Evolutionary conservation across 129 eudicot species (phyloP).

Genomic region (Lactuca sativa): DNA sequence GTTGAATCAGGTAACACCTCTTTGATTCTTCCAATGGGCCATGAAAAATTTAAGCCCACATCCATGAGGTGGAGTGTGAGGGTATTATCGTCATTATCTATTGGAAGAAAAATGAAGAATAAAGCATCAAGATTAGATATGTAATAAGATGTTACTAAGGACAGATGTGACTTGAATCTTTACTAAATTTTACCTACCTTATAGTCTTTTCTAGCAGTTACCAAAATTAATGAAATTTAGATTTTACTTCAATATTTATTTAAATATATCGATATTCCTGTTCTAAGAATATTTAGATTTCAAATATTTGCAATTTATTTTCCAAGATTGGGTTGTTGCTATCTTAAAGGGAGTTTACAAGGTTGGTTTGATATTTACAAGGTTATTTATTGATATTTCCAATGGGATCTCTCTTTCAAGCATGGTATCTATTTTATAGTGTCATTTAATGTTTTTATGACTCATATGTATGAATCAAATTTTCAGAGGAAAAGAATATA

Average conservation of each 20-base stretch:
- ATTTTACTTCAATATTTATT: too few relatives aligned
- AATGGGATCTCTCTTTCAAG: background rate
- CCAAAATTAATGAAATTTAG: background rate
- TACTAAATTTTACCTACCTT: slow-evolving; percentile 8
- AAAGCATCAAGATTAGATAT: slow-evolving; percentile 3
- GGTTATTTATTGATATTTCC: background rate
- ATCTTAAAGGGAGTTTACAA: slow-evolving; percentile 13
- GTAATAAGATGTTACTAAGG: slow-evolving; percentile 7
- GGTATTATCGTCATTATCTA: slow-evolving; percentile 66
- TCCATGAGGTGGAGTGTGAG: slow-evolving; percentile 82
- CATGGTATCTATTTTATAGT: slow-evolving; percentile 9
- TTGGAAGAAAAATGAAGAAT: slow-evolving; percentile 1
- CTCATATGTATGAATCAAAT: background rate
- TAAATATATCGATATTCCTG: too few relatives aligned
- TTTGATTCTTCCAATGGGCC: slow-evolving; percentile 69
- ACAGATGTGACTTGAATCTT: background rate
- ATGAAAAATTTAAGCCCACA: slow-evolving; percentile 69
- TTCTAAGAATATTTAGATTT: too few relatives aligned
- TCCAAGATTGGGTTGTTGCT: slow-evolving; percentile 6
- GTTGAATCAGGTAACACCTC: slow-evolving; percentile 56
- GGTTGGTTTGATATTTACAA: slow-evolving; percentile 13
- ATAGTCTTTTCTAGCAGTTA: slow-evolving; percentile 8
- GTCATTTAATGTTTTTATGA: background rate
- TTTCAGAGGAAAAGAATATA: background rate
- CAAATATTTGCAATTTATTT: slow-evolving; percentile 3